Percentiles rank a stretch among this genome's conserved stretches.
Evolutionary conservation across 2,329 filamentous ascomycete genomes (phyloP).

Genomic region (Alternaria ventricosa): DNA sequence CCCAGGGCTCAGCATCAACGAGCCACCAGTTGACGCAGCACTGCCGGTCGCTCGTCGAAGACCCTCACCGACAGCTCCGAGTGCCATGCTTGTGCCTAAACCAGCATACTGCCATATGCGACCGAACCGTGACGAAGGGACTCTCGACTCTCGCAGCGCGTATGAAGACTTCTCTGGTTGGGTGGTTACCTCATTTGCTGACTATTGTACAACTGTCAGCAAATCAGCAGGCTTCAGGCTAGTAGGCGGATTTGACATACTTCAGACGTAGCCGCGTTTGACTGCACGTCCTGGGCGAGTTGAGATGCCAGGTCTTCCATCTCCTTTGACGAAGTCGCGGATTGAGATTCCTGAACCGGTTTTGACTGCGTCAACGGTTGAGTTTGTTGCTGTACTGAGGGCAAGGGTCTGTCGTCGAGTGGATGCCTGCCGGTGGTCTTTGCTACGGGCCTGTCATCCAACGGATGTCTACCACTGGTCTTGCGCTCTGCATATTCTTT

Average conservation of each 20-base stretch:
- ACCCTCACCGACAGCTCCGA: conserved; percentile 86
- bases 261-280: conserved; percentile 35
- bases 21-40: conserved; percentile 64
- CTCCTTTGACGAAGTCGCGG: conserved; percentile 39
- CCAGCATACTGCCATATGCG: conserved; percentile 95
- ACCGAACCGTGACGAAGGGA: conserved; percentile 85
- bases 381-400: conserved; percentile 12
- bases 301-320: conserved; percentile 56
- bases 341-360: conserved; percentile 14
- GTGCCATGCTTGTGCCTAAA: conserved; percentile 92
- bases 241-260: conserved; percentile 22
- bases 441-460: conserved; percentile 13
- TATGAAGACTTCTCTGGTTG: conserved; percentile 57
- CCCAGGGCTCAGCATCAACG: conserved; percentile 81
- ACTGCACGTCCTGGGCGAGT: conserved; percentile 53
- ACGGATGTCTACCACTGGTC: conserved; percentile 18
- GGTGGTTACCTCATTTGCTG: conserved; percentile 31
- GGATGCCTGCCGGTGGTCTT: conserved; percentile 11
- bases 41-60: conserved; percentile 80
- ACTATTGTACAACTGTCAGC: conserved; percentile 54
- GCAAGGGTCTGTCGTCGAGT: conserved; percentile 16
- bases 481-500: conserved; percentile 45
- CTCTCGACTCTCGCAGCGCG: conserved; percentile 83
- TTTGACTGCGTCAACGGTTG: conserved; percentile 18
- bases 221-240: conserved; percentile 48